Base-by-base conservation (phyloP, 2,329 filamentous ascomycete species). In the Cadophora gregata region DNA sequence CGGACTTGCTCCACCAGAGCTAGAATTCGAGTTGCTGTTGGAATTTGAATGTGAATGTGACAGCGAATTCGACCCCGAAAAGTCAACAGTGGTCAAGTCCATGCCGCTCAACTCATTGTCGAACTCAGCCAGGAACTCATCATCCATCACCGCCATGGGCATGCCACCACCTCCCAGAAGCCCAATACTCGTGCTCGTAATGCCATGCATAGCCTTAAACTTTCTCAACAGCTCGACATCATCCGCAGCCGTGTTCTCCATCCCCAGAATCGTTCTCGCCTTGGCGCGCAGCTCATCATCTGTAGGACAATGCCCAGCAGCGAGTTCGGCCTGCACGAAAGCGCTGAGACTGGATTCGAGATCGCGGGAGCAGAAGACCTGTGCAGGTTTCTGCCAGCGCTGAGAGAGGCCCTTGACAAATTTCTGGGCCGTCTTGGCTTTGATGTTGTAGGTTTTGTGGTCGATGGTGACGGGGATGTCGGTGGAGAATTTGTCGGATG, bases 311-410 rank as follows among this genome's bases (percentile, higher is more conserved):
- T 70, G 73, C 2, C 80, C 81, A 0, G 75, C 77, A 4, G 74
- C 75, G 6, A 83, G 71, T 67, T 82, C 77, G 1, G 76, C 73
- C 33, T 79, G 77, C 6, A 86, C 84, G 69, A 83, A 86, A 21
- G 81, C 79, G 12, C 79, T 74, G 16, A 89, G 77, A 1, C 83
- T 85, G n/a, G 75, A 78, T 75, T 89, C 87, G 25, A 89, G 80
- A 72, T 88, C 85, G 7, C 84, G 79, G 21, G 84, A 86, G 75
- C 85, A 88, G 74, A 89, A 89, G 0, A 88, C 80, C 9, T 76
- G 76, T 0, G 84, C 83, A 0, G 84, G 84, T 10, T 81, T 80
- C 16, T 79, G 77, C 66, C 81, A 82, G 6, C 81, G 79, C 9
- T 77, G 79, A 0, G 42, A 47, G 42, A 86, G 77, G 2, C 78